Evolutionary conservation across 177 flowering plant genomes (phyloP).

Genomic region (Vitis hybrid): DNA sequence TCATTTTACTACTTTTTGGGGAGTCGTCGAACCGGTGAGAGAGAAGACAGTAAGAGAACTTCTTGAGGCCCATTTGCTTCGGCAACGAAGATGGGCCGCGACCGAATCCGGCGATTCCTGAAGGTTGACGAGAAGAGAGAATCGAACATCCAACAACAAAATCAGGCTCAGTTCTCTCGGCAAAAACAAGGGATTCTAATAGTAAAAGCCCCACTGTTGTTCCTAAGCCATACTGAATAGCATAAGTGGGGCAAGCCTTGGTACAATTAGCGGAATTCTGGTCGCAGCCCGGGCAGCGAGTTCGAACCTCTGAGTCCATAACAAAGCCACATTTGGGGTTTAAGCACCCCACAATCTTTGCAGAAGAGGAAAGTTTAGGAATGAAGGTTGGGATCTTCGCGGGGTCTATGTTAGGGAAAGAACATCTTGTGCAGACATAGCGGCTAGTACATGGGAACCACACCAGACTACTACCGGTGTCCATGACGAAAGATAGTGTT

Average conservation of each 20-base stretch:
- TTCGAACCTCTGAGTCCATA: slow-evolving; percentile 24
- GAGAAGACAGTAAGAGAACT: slow-evolving; percentile 72
- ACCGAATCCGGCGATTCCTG: slow-evolving; percentile 89
- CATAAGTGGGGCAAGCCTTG: slow-evolving; percentile 67
- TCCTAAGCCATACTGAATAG: slow-evolving; percentile 65
- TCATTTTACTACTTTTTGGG: slow-evolving; percentile 36
- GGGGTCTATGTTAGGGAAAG: slow-evolving; percentile 25
- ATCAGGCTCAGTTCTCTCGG: slow-evolving; percentile 24
- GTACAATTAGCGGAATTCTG: slow-evolving; percentile 35
- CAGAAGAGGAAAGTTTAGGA: slow-evolving; percentile 67
- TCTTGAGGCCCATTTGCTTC: slow-evolving; percentile 54
- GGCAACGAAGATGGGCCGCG: slow-evolving; percentile 73
- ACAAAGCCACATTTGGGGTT: slow-evolving; percentile 79
- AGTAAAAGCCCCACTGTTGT: slow-evolving; percentile 66
- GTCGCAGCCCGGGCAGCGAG: slow-evolving; percentile 41
- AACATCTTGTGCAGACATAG: slow-evolving; percentile 61
- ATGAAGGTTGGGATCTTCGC: slow-evolving; percentile 39
- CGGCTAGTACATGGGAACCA: slow-evolving; percentile 87
- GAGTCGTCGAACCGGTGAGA: slow-evolving; percentile 70
- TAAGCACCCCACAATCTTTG: slow-evolving; percentile 63
- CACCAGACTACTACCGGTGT: slow-evolving; percentile 77
- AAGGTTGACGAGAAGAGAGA: slow-evolving; percentile 59
- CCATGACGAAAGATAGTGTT: slow-evolving; percentile 53
- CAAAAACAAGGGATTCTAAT: slow-evolving; percentile 55
- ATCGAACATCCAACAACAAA: slow-evolving; percentile 83